A percentile compares a stretch with the other conserved stretches of the same genome.
These are phyloP conservation scores for Neoascochyta sp. DNA, from an alignment of 2,329 filamentous ascomycete genomes.

Conservation along the genomic window DNA sequence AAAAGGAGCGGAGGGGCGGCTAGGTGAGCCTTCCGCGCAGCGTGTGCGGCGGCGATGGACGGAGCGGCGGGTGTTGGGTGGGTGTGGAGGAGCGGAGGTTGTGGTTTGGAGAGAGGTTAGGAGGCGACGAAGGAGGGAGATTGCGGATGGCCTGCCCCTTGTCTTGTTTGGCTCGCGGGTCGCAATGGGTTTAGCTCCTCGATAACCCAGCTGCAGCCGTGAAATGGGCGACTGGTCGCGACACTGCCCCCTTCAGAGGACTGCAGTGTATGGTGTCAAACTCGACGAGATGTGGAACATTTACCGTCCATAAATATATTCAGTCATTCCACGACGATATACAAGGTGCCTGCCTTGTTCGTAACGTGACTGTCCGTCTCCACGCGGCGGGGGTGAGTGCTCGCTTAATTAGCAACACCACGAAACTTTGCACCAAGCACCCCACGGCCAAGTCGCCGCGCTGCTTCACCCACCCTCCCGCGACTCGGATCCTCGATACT, in stretches of 20 bases:
- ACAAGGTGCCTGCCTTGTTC: too few relatives aligned
- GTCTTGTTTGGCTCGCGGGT: constrained; percentile 8
- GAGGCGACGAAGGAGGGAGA: constrained; percentile 20
- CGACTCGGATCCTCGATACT: constrained; percentile 25
- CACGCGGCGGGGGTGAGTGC: too few relatives aligned
- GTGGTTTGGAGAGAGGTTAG: constrained; percentile 6
- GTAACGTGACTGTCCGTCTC: too few relatives aligned
- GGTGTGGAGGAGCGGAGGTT: constrained; percentile 16
- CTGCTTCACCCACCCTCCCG: constrained; percentile 16
- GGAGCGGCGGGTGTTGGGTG: constrained; percentile 21
- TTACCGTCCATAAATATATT: too few relatives aligned
- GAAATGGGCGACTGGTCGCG: too few relatives aligned
- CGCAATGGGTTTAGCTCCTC: too few relatives aligned
- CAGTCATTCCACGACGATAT: too few relatives aligned
- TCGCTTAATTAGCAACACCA: too few relatives aligned
- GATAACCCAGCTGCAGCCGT: too few relatives aligned
- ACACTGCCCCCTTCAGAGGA: too few relatives aligned
- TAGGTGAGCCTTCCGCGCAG: constrained; percentile 23
- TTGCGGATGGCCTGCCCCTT: constrained; percentile 8
- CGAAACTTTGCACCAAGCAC: constrained; percentile 16
- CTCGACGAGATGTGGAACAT: too few relatives aligned
- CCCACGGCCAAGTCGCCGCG: constrained; percentile 8
- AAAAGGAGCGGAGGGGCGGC: constrained; percentile 37
- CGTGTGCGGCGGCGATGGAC: constrained; percentile 30
- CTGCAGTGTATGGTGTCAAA: too few relatives aligned